Evolutionary conservation across 345 rosid species (phyloP).

Genomic region (Hirschfeldia incana): DNA sequence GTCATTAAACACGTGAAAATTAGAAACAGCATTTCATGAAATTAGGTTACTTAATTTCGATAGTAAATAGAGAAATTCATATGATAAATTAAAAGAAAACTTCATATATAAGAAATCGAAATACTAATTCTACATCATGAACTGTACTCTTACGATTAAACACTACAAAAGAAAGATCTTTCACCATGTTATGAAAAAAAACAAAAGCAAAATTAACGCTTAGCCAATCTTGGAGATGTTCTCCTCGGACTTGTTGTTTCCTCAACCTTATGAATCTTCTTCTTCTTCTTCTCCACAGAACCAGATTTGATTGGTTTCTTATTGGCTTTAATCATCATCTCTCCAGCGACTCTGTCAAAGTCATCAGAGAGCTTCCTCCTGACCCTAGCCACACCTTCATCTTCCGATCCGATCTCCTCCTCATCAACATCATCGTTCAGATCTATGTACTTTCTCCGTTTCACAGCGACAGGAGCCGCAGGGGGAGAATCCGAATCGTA

Average conservation of each 20-base stretch:
- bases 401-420: conserved; percentile 14
- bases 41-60: too few species aligned
- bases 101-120: too few species aligned
- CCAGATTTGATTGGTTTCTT: background rate
- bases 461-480: conserved; percentile 57
- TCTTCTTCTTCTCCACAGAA: background rate
- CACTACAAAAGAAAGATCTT: too few species aligned
- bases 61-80: too few species aligned
- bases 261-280: background rate
- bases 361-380: conserved; percentile 68
- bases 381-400: conserved; percentile 25
- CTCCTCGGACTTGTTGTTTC: conserved; percentile 35
- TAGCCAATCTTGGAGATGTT: conserved; percentile 65
- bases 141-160: too few species aligned
- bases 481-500: conserved; percentile 53
- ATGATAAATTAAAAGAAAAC: too few species aligned
- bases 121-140: too few species aligned
- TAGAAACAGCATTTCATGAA: too few species aligned
- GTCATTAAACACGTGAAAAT: too few species aligned
- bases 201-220: conserved; percentile 29
- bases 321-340: background rate
- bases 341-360: conserved; percentile 64
- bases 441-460: conserved; percentile 56
- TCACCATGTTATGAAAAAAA: background rate
- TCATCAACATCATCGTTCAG: conserved; percentile 46